Conservation (phyloP, 2,329 filamentous ascomycete species). For the Aureobasidium leucospermi region DNA sequence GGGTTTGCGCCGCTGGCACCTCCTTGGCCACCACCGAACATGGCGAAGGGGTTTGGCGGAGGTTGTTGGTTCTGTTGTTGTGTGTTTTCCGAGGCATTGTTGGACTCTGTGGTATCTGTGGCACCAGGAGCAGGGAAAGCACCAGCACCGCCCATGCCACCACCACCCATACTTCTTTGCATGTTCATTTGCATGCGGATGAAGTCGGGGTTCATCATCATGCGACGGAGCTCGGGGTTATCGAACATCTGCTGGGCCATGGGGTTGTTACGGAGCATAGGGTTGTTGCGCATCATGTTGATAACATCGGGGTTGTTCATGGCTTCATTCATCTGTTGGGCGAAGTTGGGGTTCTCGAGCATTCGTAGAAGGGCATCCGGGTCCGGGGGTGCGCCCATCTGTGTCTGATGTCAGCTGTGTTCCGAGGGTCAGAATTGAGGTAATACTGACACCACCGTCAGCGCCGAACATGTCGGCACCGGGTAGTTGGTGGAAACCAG, state of each 20-base stretch:
- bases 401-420: not conserved
- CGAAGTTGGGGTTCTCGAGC: conserved; percentile 81
- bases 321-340: conserved; percentile 85
- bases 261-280: conserved; percentile 81
- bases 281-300: conserved; percentile 61
- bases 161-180: conserved; percentile 56
- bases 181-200: conserved; percentile 77
- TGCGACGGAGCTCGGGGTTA: conserved; percentile 78
- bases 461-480: conserved; percentile 85
- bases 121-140: conserved; percentile 85
- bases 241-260: conserved; percentile 81
- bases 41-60: conserved; percentile 42
- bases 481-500: conserved; percentile 82
- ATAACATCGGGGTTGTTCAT: conserved; percentile 92
- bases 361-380: conserved; percentile 76
- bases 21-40: conserved; percentile 22
- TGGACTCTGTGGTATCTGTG: conserved; percentile 69
- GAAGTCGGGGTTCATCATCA: conserved; percentile 87
- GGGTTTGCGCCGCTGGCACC: conserved; percentile 43
- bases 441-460: conserved; percentile 87
- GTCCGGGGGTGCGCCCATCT: conserved; percentile 86
- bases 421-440: too few relatives aligned
- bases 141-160: conserved; percentile 32
- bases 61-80: not conserved
- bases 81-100: conserved; percentile 28